Evolutionary conservation across 371 early-diverging fungal species (phyloP).

Genomic region (Actinomortierella ambigua): DNA sequence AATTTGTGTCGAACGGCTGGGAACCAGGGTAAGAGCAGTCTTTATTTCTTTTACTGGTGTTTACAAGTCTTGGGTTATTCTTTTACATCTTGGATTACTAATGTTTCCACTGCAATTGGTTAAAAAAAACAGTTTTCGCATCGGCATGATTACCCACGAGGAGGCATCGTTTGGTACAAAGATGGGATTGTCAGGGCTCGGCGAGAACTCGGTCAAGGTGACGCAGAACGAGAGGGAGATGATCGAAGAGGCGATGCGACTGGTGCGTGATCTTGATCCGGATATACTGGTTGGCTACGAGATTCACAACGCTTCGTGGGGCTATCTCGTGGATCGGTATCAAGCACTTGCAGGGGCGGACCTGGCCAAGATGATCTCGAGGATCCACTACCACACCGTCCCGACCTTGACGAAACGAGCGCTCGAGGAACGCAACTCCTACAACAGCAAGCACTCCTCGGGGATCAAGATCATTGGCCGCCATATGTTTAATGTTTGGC

Average conservation of each 20-base stretch:
- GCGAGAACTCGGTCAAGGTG: slow-evolving; percentile 1
- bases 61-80: neutral
- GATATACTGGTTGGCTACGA: slow-evolving; percentile 90
- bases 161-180: neutral
- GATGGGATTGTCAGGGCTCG: too few relatives aligned
- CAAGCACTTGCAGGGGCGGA: slow-evolving; percentile 17
- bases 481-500: slow-evolving; percentile 89
- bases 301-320: slow-evolving; percentile 85
- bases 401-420: slow-evolving; percentile 46
- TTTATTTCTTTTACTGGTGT: neutral
- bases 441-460: slow-evolving; percentile 56
- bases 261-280: slow-evolving; percentile 72
- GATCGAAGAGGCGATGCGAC: slow-evolving; percentile 53
- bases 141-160: slow-evolving; percentile 28
- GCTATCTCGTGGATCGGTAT: slow-evolving; percentile 78
- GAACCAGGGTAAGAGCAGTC: slow-evolving; percentile 31
- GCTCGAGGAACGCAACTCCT: slow-evolving; percentile 27
- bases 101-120: too few relatives aligned
- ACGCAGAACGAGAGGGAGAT: slow-evolving; percentile 55
- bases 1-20: slow-evolving; percentile 38
- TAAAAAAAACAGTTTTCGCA: slow-evolving; percentile 10
- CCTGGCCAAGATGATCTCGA: slow-evolving; percentile 38
- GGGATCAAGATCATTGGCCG: slow-evolving; percentile 72
- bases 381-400: slow-evolving; percentile 14
- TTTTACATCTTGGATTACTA: too few relatives aligned